Conservation (phyloP, 352 stramenopile species). For the Plasmopara muralis region DNA sequence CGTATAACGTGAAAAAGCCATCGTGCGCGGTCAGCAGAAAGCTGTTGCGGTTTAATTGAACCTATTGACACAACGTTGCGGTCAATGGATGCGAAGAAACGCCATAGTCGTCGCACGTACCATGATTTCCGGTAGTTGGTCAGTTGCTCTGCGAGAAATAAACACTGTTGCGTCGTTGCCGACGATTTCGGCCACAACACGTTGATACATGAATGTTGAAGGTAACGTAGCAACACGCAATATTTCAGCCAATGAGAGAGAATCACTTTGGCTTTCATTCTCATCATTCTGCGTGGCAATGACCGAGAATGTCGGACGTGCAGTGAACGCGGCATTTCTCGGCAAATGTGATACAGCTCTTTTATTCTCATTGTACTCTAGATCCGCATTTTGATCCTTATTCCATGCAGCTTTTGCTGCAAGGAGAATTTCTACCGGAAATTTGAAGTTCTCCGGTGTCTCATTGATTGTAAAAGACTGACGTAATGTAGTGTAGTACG, state of each 20-base stretch:
- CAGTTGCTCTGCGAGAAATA: slow-evolving; percentile 20
- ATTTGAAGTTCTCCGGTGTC: slow-evolving; percentile 30
- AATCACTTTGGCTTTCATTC: neutral
- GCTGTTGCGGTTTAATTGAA: slow-evolving; percentile 9
- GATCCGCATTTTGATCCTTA: slow-evolving; percentile 13
- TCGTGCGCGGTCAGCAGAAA: slow-evolving; percentile 22
- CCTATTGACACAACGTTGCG: slow-evolving; percentile 6
- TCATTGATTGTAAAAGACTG: slow-evolving; percentile 35
- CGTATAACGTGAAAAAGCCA: slow-evolving; percentile 48
- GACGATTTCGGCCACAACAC: slow-evolving; percentile 30
- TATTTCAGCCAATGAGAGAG: slow-evolving; percentile 33
- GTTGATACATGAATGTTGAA: slow-evolving; percentile 32
- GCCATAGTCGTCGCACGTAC: slow-evolving; percentile 5
- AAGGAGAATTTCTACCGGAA: slow-evolving; percentile 33
- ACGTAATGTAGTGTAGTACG: slow-evolving; percentile 35
- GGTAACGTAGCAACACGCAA: slow-evolving; percentile 35
- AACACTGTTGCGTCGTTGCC: slow-evolving; percentile 28
- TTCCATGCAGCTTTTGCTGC: slow-evolving; percentile 23
- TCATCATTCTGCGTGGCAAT: slow-evolving; percentile 22
- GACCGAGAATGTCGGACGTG: slow-evolving; percentile 40
- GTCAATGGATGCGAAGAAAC: neutral
- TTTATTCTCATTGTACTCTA: slow-evolving; percentile 21
- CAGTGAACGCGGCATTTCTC: slow-evolving; percentile 33
- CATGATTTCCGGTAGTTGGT: slow-evolving; percentile 20
- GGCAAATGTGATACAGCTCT: slow-evolving; percentile 23